phyloP scores from a whole-genome alignment of 2,329 filamentous ascomycete species.

The Diaporthe amygdali region DNA sequence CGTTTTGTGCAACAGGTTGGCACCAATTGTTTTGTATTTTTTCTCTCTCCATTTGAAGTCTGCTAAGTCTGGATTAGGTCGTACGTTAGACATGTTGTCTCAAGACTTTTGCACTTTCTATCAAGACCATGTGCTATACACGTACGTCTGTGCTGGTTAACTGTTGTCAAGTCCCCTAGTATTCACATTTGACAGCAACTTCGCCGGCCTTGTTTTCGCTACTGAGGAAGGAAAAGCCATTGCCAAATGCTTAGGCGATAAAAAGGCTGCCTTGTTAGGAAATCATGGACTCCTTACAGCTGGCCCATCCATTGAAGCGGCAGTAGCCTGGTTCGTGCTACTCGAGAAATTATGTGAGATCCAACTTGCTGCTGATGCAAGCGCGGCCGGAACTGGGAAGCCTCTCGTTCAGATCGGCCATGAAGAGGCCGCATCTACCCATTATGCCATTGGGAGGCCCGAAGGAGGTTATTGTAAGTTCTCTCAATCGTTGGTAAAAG shows the following conservation, averaged over 20 bases:
- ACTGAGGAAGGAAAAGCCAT: constrained; percentile 48
- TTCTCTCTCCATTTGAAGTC: too few relatives aligned
- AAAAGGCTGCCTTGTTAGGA: constrained; percentile 48
- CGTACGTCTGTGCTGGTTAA: constrained; percentile 26
- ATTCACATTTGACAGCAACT: constrained; percentile 15
- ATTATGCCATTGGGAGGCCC: constrained; percentile 29
- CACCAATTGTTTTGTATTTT: too few relatives aligned
- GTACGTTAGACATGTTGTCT: constrained; percentile 61
- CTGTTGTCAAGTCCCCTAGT: background rate
- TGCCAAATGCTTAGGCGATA: constrained; percentile 42
- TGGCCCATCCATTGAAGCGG: constrained; percentile 45
- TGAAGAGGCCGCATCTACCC: constrained; percentile 30
- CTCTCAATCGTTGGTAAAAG: constrained; percentile 22
- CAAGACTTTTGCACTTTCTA: constrained; percentile 62
- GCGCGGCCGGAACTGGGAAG: constrained; percentile 2
- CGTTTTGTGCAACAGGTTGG: constrained; percentile 54
- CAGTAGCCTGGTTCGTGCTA: constrained; percentile 50
- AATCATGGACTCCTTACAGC: constrained; percentile 51
- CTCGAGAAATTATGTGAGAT: constrained; percentile 43
- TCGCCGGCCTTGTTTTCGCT: constrained; percentile 44
- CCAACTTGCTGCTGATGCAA: constrained; percentile 40
- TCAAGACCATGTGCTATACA: constrained; percentile 44
- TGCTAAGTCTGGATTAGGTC: constrained; percentile 37
- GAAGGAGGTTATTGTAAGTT: constrained; percentile 20
- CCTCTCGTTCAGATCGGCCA: constrained; percentile 29